phyloP scores from a whole-genome alignment of 352 stramenopile genomes.

The Phytopythium helicoides region DNA sequence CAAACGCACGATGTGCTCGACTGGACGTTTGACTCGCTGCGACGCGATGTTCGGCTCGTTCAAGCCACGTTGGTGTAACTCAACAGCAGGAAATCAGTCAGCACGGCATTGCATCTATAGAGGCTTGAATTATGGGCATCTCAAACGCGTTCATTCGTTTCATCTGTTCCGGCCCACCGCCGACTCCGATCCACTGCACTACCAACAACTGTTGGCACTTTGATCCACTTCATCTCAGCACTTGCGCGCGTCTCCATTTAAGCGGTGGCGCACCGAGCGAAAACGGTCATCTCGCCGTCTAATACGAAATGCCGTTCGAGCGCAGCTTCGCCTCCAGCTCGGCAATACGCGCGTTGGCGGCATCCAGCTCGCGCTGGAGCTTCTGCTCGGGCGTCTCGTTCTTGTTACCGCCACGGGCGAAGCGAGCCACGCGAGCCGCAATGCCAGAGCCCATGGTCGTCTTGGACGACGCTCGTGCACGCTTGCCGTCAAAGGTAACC shows the following conservation, averaged over 20 bases:
- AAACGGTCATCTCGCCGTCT: slow-evolving; percentile 10
- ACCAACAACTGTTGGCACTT: not conserved
- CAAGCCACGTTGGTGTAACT: too few species aligned
- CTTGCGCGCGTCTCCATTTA: not conserved
- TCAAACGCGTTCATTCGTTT: slow-evolving; percentile 3
- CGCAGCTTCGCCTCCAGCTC: slow-evolving; percentile 81
- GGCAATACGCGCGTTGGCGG: slow-evolving; percentile 81
- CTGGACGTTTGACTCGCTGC: slow-evolving; percentile 75
- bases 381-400: slow-evolving; percentile 46
- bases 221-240: slow-evolving; percentile 2
- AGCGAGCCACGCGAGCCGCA: slow-evolving; percentile 42
- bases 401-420: slow-evolving; percentile 33
- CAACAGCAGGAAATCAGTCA: too few species aligned
- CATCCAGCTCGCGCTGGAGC: slow-evolving; percentile 75
- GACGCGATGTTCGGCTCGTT: slow-evolving; percentile 16
- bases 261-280: too few species aligned
- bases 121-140: slow-evolving; percentile 3
- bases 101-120: too few species aligned
- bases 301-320: slow-evolving; percentile 83
- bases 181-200: not conserved
- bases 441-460: slow-evolving; percentile 34
- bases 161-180: slow-evolving; percentile 1
- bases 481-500: slow-evolving; percentile 86
- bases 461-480: slow-evolving; percentile 50
- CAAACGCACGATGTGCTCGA: slow-evolving; percentile 89